Base-by-base conservation (phyloP, 2,329 filamentous ascomycete genomes). In the Aspergillus uvarum region DNA sequence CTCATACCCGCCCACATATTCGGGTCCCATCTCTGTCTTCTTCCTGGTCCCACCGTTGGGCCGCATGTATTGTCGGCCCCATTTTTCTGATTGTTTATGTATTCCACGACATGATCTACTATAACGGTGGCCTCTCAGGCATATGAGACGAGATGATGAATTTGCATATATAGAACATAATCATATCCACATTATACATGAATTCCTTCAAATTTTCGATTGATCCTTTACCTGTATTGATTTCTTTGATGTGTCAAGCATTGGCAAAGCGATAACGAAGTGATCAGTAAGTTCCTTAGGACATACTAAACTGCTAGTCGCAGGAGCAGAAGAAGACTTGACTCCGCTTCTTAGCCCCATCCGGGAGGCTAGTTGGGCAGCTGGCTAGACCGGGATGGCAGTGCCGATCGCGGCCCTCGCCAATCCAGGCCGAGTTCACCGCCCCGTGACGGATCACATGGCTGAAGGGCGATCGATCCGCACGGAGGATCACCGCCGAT, bases 11-110 rank as follows among this genome's bases (percentile, higher is more conserved):
- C 29, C 47, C 53, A 52, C 48, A 51, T 31, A 31, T 35, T 47
- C 49, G 11, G 38, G 54, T 35, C 14, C 32, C 32, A 29, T 29
- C 29, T 8, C 50, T 47, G n/a, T 42, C 42, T 51, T 32, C 16
- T 29, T 32, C 21, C 35, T 31, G 19, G 48, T 54, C 52, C 61
- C 59, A 63, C 59, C 58, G 59, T 60, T 57, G 59, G 58, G 53
- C 53, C 53, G 53, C 53, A 32, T 44, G 19, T n/a, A 16, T 44
- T 35, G 14, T 3, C 38, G 12, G 38, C 12, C 38, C 38, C 38
- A 12, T 16, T 44, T 44, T 44, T 44, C 16, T 38, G 10, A 12
- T 44, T 44, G 38, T 44, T 44, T 44, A 44, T 44, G 16, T 44
- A 44, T 44, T 44, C 38, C 38, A 44, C 38, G 38, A 44, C 38